Base-by-base conservation (phyloP, 306 rosid genomes). In the Citrullus amarus region DNA sequence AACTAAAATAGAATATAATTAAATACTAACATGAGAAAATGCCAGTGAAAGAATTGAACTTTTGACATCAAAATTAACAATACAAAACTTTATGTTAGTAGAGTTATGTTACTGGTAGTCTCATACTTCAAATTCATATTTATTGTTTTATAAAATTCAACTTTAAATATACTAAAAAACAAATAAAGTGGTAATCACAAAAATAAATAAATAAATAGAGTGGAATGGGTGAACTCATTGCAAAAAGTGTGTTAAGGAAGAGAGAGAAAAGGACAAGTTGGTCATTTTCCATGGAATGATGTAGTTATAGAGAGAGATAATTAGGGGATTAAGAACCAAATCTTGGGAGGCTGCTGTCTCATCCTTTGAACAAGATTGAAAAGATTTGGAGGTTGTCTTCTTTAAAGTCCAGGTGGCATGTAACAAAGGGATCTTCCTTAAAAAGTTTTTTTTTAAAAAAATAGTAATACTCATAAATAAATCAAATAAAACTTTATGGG, bases 391-490 rank as follows among this genome's bases (percentile, higher is more conserved):
- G 55, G 36, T 44, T 69, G 53, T 68, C 54, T 69, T 41, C n/a
- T 69, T 9, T 44, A 20, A 68, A 69, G 55, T 69, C 75, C 56
- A 69, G 75, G 55, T 69, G 75, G 75, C 75, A 69, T 44, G 6
- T 22, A 43, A 43, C 55, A 44, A 20, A 69, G 34, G n/a, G 36
- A 69, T 43, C 55, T 39, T 67, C 15, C 48, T 18, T 67, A 1
- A 18, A 67, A 67, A 67, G 73, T 0, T 61, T 55, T 25, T 11
- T 11, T 59, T 59, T 22, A 22, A 22, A 5, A 51, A 15, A 51
- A 51, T 15, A 51, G 17, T 0, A 53, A 16, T 6, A 16, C n/a
- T 53, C 15, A 16, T 53, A 5, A 53, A 48, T 48, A 2, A 48
- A 2, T 11, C 54, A n/a, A 57, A 20, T 9, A 58, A 60, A 13